Percentiles rank a stretch among this genome's conserved stretches.
Evolutionary conservation across 306 rosid species (phyloP).

Genomic region (Delonix regia): DNA sequence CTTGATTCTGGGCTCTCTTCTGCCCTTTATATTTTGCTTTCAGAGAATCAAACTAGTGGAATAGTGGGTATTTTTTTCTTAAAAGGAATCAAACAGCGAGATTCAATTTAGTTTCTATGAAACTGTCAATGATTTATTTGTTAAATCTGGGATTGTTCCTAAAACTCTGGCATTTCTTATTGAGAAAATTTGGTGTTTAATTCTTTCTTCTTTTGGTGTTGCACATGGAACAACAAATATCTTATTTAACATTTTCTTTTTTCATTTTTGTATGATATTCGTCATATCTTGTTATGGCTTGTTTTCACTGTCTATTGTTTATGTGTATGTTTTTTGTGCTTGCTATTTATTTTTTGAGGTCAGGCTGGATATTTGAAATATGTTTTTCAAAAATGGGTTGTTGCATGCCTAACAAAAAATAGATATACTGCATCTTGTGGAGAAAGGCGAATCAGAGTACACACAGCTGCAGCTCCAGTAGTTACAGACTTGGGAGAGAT

Average conservation of each 20-base stretch:
- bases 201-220: background rate
- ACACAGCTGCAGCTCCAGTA: slow-evolving; percentile 91
- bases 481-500: slow-evolving; percentile 87
- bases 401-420: slow-evolving; percentile 61
- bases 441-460: slow-evolving; percentile 96
- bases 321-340: slow-evolving; percentile 17
- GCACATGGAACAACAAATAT: background rate
- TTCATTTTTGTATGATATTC: background rate
- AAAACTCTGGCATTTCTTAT: slow-evolving; percentile 20
- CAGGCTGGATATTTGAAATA: slow-evolving; percentile 28
- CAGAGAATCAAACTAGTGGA: background rate
- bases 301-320: slow-evolving; percentile 7
- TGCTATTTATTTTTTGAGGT: slow-evolving; percentile 26
- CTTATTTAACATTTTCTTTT: background rate
- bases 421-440: slow-evolving; percentile 99
- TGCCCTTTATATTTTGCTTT: background rate
- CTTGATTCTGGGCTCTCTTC: background rate
- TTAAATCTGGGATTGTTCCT: background rate
- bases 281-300: slow-evolving; percentile 30
- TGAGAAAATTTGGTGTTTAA: too few species aligned
- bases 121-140: background rate
- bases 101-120: background rate
- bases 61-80: background rate
- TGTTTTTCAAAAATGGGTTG: background rate
- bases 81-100: background rate